Conservation (phyloP, 345 rosid genomes). For the Crucihimalaya himalaica region DNA sequence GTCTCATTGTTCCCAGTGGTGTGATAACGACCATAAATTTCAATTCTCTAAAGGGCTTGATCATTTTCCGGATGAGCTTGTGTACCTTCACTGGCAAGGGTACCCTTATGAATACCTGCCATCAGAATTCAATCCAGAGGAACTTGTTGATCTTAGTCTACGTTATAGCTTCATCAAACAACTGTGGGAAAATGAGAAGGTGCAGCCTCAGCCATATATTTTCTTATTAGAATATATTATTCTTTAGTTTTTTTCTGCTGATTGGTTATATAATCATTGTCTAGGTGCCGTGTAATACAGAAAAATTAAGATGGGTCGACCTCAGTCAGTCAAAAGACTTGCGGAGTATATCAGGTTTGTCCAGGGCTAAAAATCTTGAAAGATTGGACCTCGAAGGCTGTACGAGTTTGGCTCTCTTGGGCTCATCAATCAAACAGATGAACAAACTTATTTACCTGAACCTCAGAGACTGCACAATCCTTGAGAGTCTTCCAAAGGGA, state of each 20-base stretch:
- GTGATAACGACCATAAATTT: not conserved
- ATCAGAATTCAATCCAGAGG: conserved; percentile 25
- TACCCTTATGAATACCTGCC: conserved; percentile 38
- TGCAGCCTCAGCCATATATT: not conserved
- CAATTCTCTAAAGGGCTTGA: not conserved
- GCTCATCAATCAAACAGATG: conserved; percentile 19
- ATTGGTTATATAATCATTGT: not conserved
- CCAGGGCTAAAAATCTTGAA: conserved; percentile 35
- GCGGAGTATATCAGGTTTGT: conserved; percentile 33
- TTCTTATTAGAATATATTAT: not conserved
- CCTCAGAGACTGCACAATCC: conserved; percentile 33
- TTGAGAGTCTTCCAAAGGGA: conserved; percentile 26
- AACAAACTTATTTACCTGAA: conserved; percentile 27
- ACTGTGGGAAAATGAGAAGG: conserved; percentile 38
- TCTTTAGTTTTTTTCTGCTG: not conserved
- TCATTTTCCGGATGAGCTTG: conserved; percentile 29
- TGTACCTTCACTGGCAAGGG: conserved; percentile 41
- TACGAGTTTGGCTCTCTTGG: conserved; percentile 14
- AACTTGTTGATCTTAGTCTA: conserved; percentile 33
- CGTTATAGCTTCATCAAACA: conserved; percentile 31
- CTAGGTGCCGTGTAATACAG: conserved; percentile 23
- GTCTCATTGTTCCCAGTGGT: conserved; percentile 24
- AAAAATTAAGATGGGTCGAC: conserved; percentile 31
- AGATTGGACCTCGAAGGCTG: conserved; percentile 36
- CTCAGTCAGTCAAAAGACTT: conserved; percentile 34